phyloP scores from a whole-genome alignment of 2,329 filamentous ascomycete genomes.

The Claviceps cyperi region DNA sequence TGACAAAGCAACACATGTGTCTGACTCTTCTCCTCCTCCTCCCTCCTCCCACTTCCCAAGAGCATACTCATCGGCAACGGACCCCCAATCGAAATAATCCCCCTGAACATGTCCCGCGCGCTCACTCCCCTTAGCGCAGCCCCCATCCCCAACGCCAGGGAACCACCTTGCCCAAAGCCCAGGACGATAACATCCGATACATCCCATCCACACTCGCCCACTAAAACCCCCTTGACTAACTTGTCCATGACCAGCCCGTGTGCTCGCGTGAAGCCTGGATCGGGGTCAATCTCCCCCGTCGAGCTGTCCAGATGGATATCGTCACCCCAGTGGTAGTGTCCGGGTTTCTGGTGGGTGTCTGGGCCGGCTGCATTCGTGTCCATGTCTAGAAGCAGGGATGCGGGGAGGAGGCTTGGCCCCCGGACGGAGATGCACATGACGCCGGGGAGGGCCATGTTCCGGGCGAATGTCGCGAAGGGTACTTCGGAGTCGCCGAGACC shows the following conservation, averaged over 20 bases:
- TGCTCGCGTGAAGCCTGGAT: slow-evolving; percentile 44
- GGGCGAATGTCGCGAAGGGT: slow-evolving; percentile 55
- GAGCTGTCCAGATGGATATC: slow-evolving; percentile 39
- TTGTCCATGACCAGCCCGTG: slow-evolving; percentile 30
- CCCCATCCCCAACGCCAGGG: slow-evolving; percentile 42
- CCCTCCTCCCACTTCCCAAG: slow-evolving; percentile 21
- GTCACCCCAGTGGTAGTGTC: slow-evolving; percentile 51
- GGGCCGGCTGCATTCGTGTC: background rate
- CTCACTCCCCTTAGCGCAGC: slow-evolving; percentile 16
- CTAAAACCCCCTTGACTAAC: slow-evolving; percentile 35
- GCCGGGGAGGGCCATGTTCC: slow-evolving; percentile 57
- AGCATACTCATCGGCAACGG: slow-evolving; percentile 39
- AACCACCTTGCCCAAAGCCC: slow-evolving; percentile 54
- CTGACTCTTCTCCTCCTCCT: slow-evolving; percentile 36
- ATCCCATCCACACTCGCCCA: slow-evolving; percentile 44
- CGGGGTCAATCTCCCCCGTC: slow-evolving; percentile 41
- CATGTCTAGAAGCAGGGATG: slow-evolving; percentile 43
- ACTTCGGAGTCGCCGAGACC: slow-evolving; percentile 64
- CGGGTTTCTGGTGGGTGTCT: background rate
- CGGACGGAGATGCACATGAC: slow-evolving; percentile 63
- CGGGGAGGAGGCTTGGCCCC: slow-evolving; percentile 45
- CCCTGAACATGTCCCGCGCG: slow-evolving; percentile 26
- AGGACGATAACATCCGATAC: slow-evolving; percentile 46
- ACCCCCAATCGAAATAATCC: slow-evolving; percentile 50
- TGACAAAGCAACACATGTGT: slow-evolving; percentile 49